phyloP scores from a whole-genome alignment of 1,284 basidiomycete species.

The Malassezia slooffiae region DNA sequence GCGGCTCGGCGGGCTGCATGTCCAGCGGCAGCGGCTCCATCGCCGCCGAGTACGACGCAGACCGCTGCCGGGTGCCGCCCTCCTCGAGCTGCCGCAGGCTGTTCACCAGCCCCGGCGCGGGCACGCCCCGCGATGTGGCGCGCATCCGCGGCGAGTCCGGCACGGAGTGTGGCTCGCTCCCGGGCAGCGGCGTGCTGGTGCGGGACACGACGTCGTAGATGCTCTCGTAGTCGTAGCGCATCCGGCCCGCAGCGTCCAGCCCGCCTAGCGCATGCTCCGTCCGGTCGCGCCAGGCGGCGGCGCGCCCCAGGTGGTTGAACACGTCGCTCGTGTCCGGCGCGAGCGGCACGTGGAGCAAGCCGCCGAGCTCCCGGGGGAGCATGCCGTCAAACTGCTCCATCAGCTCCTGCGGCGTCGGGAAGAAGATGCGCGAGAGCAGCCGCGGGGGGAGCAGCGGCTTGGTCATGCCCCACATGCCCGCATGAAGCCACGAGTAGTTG shows the following conservation, averaged over 20 bases:
- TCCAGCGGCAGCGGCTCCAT: no score
- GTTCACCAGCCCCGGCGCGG: no score
- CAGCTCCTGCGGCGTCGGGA: slow-evolving; percentile 57
- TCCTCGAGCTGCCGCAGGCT: no score
- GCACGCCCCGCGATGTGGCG: no score
- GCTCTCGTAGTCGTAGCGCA: slow-evolving; percentile 27
- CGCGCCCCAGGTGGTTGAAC: slow-evolving; percentile 18
- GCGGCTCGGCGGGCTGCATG: no score
- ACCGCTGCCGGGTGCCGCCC: no score
- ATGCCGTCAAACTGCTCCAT: slow-evolving; percentile 54
- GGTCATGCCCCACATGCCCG: slow-evolving; percentile 63
- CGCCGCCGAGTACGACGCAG: no score
- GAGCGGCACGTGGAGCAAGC: slow-evolving; percentile 25
- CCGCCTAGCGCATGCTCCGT: background rate
- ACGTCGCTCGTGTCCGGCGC: slow-evolving; percentile 31
- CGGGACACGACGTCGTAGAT: slow-evolving; percentile 36
- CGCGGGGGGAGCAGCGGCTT: slow-evolving; percentile 63
- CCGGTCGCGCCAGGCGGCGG: slow-evolving; percentile 10
- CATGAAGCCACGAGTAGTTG: slow-evolving; percentile 71
- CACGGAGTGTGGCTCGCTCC: no score
- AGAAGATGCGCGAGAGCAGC: slow-evolving; percentile 62
- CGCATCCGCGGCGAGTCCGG: no score
- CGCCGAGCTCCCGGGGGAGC: slow-evolving; percentile 48
- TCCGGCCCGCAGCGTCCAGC: slow-evolving; percentile 15
- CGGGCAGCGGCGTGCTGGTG: slow-evolving; percentile 4